Percentiles rank a stretch among this genome's conserved stretches.
phyloP scores from a whole-genome alignment of 1,284 basidiomycete genomes.

The Ganoderma lingzhi region DNA sequence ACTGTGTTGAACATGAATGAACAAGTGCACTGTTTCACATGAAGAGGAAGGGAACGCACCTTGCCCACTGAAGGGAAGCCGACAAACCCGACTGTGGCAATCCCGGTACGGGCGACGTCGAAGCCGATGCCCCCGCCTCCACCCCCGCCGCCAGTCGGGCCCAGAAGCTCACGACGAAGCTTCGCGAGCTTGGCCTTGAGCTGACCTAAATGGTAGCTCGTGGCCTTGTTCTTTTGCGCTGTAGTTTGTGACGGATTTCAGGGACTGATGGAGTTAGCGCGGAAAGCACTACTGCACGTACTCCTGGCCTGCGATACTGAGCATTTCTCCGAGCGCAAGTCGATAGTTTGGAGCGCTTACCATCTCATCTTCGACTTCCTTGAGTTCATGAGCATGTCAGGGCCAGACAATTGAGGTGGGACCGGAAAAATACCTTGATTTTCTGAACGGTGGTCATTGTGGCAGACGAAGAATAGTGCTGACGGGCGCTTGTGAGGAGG shows the following conservation, averaged over 20 bases:
- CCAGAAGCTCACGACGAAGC: conserved; percentile 93
- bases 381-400: conserved; percentile 17
- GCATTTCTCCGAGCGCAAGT: conserved; percentile 19
- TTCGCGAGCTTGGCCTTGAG: conserved; percentile 99
- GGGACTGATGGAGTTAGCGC: conserved; percentile 14
- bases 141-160: conserved; percentile 81
- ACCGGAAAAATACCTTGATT: conserved; percentile 70
- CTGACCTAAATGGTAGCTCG: conserved; percentile 95
- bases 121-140: conserved; percentile 90
- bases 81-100: conserved; percentile 96
- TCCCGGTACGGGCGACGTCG: conserved; percentile 97
- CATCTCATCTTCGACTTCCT: conserved; percentile 98
- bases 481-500: conserved; percentile 20
- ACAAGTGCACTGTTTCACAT: conserved; percentile 55
- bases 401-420: conserved; percentile 8
- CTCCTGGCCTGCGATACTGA: conserved; percentile 47
- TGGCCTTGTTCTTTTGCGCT: conserved; percentile 98
- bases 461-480: conserved; percentile 24
- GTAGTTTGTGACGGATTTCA: conserved; percentile 26
- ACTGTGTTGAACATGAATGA: conserved; percentile 56
- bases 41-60: conserved; percentile 52
- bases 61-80: conserved; percentile 90
- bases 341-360: conserved; percentile 51
- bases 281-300: conserved; percentile 37
- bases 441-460: conserved; percentile 89